Evolutionary conservation across 2,329 filamentous ascomycete species (phyloP).

Genomic region (Periconia sp.): DNA sequence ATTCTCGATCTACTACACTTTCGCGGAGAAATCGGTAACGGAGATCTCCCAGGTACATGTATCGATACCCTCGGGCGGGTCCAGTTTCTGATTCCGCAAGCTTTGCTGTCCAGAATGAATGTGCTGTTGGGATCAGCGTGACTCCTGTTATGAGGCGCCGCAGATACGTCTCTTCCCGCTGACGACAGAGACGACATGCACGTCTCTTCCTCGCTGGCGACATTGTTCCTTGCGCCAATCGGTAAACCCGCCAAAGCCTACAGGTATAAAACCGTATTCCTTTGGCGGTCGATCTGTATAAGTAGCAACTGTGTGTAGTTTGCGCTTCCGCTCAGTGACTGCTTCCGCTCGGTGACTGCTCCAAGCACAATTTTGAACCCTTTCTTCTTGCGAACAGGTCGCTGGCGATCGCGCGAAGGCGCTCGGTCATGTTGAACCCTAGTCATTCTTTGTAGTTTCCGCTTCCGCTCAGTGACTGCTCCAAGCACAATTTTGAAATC

Average conservation of each 20-base stretch:
- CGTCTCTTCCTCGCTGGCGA: conserved; percentile 54
- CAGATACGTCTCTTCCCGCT: no score
- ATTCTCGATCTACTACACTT: no score
- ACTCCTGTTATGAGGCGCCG: conserved; percentile 51
- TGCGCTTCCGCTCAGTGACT: no score
- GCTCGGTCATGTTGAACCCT: conserved; percentile 27
- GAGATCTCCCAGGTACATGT: no score
- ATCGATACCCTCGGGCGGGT: no score
- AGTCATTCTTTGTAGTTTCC: conserved; percentile 34
- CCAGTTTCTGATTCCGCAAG: no score
- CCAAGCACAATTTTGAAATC: conserved; percentile 63
- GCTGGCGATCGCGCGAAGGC: conserved; percentile 24
- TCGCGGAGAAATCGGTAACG: no score
- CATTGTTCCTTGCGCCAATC: conserved; percentile 61
- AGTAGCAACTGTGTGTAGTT: conserved; percentile 52
- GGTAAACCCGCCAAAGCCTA: conserved; percentile 62
- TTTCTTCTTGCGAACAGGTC: conserved; percentile 25
- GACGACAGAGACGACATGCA: conserved; percentile 63
- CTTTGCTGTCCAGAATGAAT: no score
- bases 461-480: conserved; percentile 61
- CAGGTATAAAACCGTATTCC: conserved; percentile 63
- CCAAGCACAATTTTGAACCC: conserved; percentile 63
- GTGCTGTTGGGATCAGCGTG: conserved; percentile 53
- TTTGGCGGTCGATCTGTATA: conserved; percentile 57
- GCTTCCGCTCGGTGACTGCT: conserved; percentile 61